A percentile compares a stretch with the other conserved stretches of the same genome.
Conservation (phyloP, 2,329 filamentous ascomycete species). For the Fusarium camptoceras region DNA sequence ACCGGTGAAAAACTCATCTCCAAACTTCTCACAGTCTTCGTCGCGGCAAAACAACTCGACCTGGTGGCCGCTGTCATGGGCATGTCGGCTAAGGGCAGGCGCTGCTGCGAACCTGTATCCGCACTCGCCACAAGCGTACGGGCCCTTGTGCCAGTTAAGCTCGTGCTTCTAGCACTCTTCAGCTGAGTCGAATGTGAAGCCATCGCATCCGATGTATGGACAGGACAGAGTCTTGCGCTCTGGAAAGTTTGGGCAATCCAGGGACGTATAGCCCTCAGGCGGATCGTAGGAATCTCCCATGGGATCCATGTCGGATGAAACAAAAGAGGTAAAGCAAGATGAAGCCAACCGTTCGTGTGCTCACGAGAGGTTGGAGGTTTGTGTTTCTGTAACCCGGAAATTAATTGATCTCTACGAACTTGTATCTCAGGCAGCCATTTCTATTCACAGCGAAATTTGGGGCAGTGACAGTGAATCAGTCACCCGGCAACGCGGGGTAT, state of each 20-base stretch:
- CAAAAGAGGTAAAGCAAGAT: background rate
- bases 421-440: background rate
- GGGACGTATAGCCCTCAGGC: conserved; percentile 27
- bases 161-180: conserved; percentile 45
- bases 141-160: conserved; percentile 39
- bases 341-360: fast-evolving
- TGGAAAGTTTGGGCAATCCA: conserved; percentile 15
- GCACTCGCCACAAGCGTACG: conserved; percentile 42
- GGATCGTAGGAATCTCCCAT: background rate
- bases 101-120: conserved; percentile 36
- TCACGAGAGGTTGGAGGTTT: background rate
- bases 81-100: conserved; percentile 39
- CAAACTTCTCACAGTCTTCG: conserved; percentile 6
- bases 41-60: conserved; percentile 23
- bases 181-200: conserved; percentile 32
- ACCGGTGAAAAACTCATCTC: conserved; percentile 5
- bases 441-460: background rate
- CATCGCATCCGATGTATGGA: conserved; percentile 45
- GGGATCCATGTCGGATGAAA: background rate
- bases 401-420: background rate
- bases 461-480: background rate
- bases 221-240: conserved; percentile 37
- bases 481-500: background rate
- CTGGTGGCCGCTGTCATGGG: conserved; percentile 12
- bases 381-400: background rate